Conservation (phyloP, 2,329 filamentous ascomycete genomes). For the Hirsutella minnesotensis region DNA sequence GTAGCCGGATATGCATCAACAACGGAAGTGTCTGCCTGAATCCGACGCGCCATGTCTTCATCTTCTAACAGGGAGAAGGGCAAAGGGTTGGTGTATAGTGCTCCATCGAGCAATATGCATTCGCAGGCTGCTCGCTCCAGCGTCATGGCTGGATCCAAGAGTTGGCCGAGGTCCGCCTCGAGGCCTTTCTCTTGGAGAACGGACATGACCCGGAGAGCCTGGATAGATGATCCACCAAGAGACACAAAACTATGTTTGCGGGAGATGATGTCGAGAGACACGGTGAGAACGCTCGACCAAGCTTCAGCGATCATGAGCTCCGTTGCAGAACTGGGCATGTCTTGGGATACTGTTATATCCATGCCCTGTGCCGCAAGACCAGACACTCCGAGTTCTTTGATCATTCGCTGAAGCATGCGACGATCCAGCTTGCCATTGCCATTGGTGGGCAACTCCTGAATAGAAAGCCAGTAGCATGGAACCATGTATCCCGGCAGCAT, state of each 20-base stretch:
- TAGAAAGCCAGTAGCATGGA: conserved; percentile 11
- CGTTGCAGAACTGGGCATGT: too few species aligned
- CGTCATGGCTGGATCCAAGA: background rate
- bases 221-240: background rate
- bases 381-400: background rate
- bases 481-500: conserved; percentile 13
- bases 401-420: background rate
- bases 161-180: background rate
- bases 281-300: background rate
- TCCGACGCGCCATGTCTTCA: background rate
- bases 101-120: background rate
- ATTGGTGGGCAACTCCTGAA: conserved; percentile 10
- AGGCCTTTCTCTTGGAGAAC: background rate
- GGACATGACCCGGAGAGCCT: background rate
- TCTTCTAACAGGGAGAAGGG: conserved; percentile 5
- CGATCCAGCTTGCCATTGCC: conserved; percentile 13
- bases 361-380: too few species aligned
- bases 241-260: background rate
- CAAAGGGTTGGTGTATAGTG: background rate
- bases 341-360: too few species aligned
- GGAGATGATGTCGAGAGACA: background rate
- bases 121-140: background rate
- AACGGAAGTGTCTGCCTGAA: background rate
- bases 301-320: background rate
- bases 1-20: conserved; percentile 13